Percentiles rank a stretch among this genome's conserved stretches.
phyloP scores from a whole-genome alignment of 257 asterid species.

The Solanum pennellii region DNA sequence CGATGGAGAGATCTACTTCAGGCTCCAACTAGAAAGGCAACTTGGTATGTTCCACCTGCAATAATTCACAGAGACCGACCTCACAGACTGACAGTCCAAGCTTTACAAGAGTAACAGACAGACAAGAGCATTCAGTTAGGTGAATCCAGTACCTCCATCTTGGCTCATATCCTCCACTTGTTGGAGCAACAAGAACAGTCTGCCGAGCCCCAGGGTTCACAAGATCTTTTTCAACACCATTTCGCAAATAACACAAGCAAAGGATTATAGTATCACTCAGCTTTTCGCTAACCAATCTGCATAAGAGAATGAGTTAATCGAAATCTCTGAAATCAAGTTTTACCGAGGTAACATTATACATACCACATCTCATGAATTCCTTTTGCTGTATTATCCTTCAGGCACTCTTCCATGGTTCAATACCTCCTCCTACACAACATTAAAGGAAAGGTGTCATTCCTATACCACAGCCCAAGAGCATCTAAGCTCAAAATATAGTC shows the following conservation, averaged over 20 bases:
- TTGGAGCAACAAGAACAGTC: slow-evolving; percentile 71
- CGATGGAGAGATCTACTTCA: not conserved
- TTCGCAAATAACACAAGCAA: slow-evolving; percentile 66
- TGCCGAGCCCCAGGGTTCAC: slow-evolving; percentile 60
- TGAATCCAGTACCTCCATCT: slow-evolving; percentile 61
- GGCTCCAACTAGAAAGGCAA: not conserved
- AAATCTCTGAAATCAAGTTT: not conserved
- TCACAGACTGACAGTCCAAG: not conserved
- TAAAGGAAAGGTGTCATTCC: not conserved
- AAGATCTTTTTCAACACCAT: slow-evolving; percentile 89
- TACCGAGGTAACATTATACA: not conserved
- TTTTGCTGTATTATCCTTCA: slow-evolving; percentile 93
- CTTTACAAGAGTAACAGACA: not conserved
- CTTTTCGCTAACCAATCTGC: slow-evolving; percentile 79
- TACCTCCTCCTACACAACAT: slow-evolving; percentile 57
- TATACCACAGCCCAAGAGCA: not conserved
- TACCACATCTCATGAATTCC: slow-evolving; percentile 79
- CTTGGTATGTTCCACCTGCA: not conserved
- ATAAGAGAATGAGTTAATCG: not conserved
- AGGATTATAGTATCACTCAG: slow-evolving; percentile 72
- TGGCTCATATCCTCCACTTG: slow-evolving; percentile 49
- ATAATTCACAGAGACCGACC: not conserved
- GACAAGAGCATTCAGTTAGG: not conserved
- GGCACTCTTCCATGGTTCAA: slow-evolving; percentile 87
- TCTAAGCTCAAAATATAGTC: not conserved